Conservation (phyloP, 1,284 basidiomycete species). For the Cryptococcus hybrid region DNA sequence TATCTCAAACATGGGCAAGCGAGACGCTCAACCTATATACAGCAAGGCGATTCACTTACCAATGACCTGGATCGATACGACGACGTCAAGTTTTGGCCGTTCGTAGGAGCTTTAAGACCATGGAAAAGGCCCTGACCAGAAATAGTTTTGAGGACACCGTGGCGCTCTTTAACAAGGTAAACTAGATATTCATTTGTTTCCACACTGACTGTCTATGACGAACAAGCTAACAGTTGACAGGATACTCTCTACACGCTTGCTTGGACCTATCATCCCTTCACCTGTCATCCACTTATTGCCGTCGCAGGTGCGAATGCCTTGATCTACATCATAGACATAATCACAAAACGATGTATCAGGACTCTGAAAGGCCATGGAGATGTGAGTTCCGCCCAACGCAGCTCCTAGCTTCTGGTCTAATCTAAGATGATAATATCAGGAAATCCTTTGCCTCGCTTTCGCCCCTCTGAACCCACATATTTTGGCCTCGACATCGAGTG, state of each 20-base stretch:
- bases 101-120: constrained; percentile 8
- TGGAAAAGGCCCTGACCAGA: neutral
- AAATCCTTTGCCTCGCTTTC: constrained; percentile 23
- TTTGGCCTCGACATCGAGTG: constrained; percentile 34
- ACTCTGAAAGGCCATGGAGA: constrained; percentile 32
- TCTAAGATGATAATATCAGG: constrained; percentile 9
- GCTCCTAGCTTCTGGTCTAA: neutral
- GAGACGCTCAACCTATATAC: too few relatives aligned
- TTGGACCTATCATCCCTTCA: constrained; percentile 34
- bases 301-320: constrained; percentile 20
- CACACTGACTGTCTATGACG: too few relatives aligned
- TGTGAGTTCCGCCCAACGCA: constrained; percentile 19
- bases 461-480: constrained; percentile 34
- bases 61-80: neutral
- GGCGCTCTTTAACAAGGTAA: constrained; percentile 6
- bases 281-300: constrained; percentile 29
- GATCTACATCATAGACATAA: constrained; percentile 29
- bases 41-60: neutral
- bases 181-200: neutral
- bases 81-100: constrained; percentile 15
- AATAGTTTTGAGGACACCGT: constrained; percentile 9
- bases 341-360: constrained; percentile 6
- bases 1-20: too few relatives aligned
- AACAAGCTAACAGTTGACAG: neutral
- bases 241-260: constrained; percentile 21